phyloP scores from a whole-genome alignment of 192 early-diverging fungal genomes.

The Chytriomyces sp. region DNA sequence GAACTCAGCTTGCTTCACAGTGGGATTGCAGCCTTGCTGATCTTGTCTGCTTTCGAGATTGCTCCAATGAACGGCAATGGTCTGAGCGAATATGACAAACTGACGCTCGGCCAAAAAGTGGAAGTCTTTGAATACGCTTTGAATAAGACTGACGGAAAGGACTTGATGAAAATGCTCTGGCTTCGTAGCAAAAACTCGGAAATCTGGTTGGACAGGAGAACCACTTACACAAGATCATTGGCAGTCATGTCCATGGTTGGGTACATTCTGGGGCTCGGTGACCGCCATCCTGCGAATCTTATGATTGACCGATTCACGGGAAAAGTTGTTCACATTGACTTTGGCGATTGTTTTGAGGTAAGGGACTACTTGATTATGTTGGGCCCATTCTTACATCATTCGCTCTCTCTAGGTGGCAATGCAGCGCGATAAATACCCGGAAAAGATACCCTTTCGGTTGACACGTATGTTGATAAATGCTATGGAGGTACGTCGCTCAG shows the following conservation, averaged over 20 bases:
- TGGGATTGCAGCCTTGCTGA: neutral
- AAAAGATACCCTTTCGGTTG: constrained; percentile 89
- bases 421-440: constrained; percentile 87
- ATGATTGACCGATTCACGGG: constrained; percentile 78
- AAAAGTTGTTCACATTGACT: constrained; percentile 89
- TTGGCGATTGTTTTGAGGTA: constrained; percentile 92
- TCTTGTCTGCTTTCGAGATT: constrained; percentile 53
- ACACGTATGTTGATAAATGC: constrained; percentile 90
- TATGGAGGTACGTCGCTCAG: constrained; percentile 68
- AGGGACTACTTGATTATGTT: neutral
- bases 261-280: constrained; percentile 86
- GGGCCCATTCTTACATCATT: neutral
- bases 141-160: constrained; percentile 77
- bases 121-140: constrained; percentile 86
- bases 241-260: constrained; percentile 94
- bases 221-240: constrained; percentile 83
- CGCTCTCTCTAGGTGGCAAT: constrained; percentile 63
- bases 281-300: constrained; percentile 88
- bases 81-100: constrained; percentile 57
- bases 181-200: constrained; percentile 85
- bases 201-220: constrained; percentile 82
- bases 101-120: constrained; percentile 74
- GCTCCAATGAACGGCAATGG: constrained; percentile 54
- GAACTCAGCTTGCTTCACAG: neutral
- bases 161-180: constrained; percentile 83